Evolutionary conservation across 345 rosid genomes (phyloP).

Genomic region (Euphorbia peplus): DNA sequence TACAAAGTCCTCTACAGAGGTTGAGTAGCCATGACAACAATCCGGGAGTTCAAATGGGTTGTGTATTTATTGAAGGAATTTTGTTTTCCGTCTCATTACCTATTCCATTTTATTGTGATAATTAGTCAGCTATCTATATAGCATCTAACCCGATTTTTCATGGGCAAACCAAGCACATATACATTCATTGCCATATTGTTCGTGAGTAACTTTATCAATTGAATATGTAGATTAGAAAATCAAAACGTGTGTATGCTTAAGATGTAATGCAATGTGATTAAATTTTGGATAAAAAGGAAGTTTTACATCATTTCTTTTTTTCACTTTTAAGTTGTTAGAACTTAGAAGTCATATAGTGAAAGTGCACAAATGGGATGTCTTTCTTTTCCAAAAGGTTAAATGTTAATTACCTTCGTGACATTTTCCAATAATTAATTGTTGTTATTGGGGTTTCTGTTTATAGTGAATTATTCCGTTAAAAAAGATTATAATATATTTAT

Average conservation of each 20-base stretch:
- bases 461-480: constrained; percentile 20
- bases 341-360: background rate
- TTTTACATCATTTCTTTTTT: constrained; percentile 12
- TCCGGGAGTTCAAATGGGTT: too few species aligned
- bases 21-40: too few species aligned
- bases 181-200: too few species aligned
- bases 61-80: too few species aligned
- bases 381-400: constrained; percentile 1
- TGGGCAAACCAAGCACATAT: too few species aligned
- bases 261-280: constrained; percentile 23
- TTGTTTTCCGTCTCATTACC: too few species aligned
- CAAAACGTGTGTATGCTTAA: constrained; percentile 25
- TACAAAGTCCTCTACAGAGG: too few species aligned
- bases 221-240: background rate
- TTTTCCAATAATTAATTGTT: constrained; percentile 14
- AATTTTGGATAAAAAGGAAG: constrained; percentile 15
- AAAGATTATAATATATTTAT: background rate
- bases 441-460: constrained; percentile 14
- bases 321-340: constrained; percentile 15
- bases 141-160: too few species aligned
- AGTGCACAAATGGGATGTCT: background rate
- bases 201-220: too few species aligned
- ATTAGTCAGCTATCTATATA: too few species aligned
- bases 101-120: too few species aligned
- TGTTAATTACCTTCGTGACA: background rate